Percentiles rank a stretch among this genome's conserved stretches.
phyloP scores from a whole-genome alignment of 73 alveolate genomes.

The Tetrahymena elliotti region DNA sequence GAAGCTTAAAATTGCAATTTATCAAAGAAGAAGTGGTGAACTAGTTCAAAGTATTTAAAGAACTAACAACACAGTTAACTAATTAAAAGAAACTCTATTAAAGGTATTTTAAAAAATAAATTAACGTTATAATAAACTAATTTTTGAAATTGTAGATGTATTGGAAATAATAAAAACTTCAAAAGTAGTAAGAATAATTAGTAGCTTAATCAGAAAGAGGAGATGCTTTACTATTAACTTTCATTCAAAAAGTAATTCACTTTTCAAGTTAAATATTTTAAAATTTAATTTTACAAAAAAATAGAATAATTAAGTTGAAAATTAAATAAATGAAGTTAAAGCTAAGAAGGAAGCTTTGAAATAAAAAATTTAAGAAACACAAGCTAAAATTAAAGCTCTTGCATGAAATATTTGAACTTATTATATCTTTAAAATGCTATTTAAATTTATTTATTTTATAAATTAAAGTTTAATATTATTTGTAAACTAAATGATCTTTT shows the following conservation, averaged over 20 bases:
- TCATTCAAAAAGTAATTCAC: neutral
- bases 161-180: neutral
- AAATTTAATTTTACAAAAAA: neutral
- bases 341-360: neutral
- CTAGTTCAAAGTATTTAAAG: neutral
- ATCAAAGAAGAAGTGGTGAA: neutral
- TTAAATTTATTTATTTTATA: no score
- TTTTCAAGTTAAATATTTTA: no score
- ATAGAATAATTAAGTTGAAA: neutral
- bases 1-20: neutral
- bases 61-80: neutral
- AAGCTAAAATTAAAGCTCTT: neutral
- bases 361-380: neutral
- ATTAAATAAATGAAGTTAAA: neutral
- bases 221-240: neutral
- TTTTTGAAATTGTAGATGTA: neutral
- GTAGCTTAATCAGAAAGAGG: neutral
- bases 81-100: neutral
- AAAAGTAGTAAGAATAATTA: neutral
- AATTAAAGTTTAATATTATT: no score
- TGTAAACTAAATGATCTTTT: neutral
- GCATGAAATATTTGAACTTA: neutral
- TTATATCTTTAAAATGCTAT: no score
- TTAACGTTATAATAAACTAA: neutral
- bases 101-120: neutral